A percentile compares a stretch with the other conserved stretches of the same genome.
Evolutionary conservation across 1,139 yeast genomes (phyloP).

Genomic region (Scheffersomyces titani): DNA sequence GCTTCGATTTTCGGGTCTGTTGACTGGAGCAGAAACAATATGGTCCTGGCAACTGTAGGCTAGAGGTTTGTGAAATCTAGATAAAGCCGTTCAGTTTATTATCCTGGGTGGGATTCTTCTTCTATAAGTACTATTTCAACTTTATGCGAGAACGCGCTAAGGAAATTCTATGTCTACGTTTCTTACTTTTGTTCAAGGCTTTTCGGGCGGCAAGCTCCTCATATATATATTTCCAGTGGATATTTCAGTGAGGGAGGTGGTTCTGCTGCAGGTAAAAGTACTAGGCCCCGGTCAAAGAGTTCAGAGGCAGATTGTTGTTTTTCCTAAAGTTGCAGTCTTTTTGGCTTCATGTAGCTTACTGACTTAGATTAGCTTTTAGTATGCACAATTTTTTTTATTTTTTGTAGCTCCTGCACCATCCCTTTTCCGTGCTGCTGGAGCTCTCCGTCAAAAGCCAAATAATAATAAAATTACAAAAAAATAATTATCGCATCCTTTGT

Average conservation of each 20-base stretch:
- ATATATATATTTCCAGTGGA: neutral
- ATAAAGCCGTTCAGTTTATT: neutral
- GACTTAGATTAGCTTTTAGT: neutral
- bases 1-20: neutral
- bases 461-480: no score
- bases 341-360: neutral
- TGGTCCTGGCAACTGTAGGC: neutral
- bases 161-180: neutral
- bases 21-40: neutral
- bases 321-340: neutral
- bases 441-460: neutral
- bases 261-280: neutral
- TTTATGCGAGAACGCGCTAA: neutral
- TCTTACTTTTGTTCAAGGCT: neutral
- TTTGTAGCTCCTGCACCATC: neutral
- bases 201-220: neutral
- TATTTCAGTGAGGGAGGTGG: neutral
- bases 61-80: neutral
- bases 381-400: neutral
- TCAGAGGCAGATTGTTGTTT: neutral
- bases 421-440: neutral
- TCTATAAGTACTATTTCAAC: neutral
- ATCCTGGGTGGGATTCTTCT: neutral
- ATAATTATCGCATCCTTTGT: neutral
- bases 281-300: neutral